Evolutionary conservation across 768 basidiomycete species (phyloP), one percentile per base, ranked within the genome.

Genomic region (Boletus vinaceobasis): DNA sequence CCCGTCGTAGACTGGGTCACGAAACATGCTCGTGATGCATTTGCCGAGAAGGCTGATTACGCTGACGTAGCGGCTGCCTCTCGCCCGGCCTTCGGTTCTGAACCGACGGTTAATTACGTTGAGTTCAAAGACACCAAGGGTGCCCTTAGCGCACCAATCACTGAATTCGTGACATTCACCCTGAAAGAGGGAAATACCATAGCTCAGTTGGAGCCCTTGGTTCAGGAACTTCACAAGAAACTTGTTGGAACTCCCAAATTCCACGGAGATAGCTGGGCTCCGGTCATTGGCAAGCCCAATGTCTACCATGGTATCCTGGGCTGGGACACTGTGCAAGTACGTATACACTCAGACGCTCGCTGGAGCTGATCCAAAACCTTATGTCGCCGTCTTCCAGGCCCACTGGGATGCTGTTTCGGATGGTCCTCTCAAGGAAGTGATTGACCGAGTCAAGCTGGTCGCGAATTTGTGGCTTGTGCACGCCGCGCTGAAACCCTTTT

Each of bases 281-380:
- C n/a, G 21, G 27, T 69, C 46, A 40, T 60, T 19, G 61, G 51
- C 43, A 59, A 60, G 42, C n/a, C 61, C 19, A 48, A 53, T 9
- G 56, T 59, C 2, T 65, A 65, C 43, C 35, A 70, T 40, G 71
- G 71, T 17, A 60, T 74, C 27, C 57, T 75, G 33, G 74, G 75
- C 11, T 75, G 74, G 75, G 66, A 72, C 46, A 74, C 55, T 17
- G 69, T 73, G 6, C 35, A 71, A 48, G 75, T 71, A 32, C 48
- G 65, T 58, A 10, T 11, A 26, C 17, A 6, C 5, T 26, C 5
- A 48, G 36, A 43, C 35, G 45, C 27, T 29, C 32, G 31, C 15
- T 43, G 19, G 47, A 10, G 19, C 2, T 44, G 48, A 33, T 39
- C 17, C 45, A 54, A 43, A 54, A 39, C 11, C 14, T 29, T 19